Base-by-base conservation (phyloP, 192 early-diverging fungal species). In the Coemansia sp. region DNA sequence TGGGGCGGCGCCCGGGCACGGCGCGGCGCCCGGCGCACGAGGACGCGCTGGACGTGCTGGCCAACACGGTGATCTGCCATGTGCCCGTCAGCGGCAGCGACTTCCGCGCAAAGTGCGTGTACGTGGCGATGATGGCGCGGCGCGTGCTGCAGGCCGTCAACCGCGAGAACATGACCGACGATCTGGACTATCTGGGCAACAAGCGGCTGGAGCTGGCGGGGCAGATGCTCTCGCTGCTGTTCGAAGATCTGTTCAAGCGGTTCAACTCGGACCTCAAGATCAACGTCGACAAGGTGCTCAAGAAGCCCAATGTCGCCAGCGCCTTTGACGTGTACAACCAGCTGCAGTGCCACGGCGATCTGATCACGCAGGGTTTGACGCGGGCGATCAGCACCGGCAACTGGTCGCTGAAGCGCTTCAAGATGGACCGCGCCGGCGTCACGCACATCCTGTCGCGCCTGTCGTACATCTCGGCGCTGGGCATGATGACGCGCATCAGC, bases 121-220 rank as follows among this genome's bases (percentile, higher is more conserved):
- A 98, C 70, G 96, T 96, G 10, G 98, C 97, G 76, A 98, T 99
- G 96, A 96, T 99, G 69, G 96, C 98, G 77, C 88, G 96, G 40
- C 79, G 97, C 56, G 73, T 98, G 25, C 76, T 98, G 65, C 91
- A 92, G 39, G 93, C 93, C 14, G 78, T 98, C 40, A 94, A 51
- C 89, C 95, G 29, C 86, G 94, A 45, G 91, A 96, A 60, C 82
- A 77, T 91, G 91, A 88, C 89, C 9, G 98, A 99, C 75, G 98
- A 98, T 82, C 94, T 96, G 84, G 98, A 99, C 81, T 96, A 99
- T 76, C 98, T 97, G 70, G 96, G 96, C 39, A 98, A 97, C 74
- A 99, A 99, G 88, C 90, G 98, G 39, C 89, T 99, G 86, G 98
- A 99, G 88, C 76, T 99, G 12, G 95, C 93, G 29, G 98, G 98